Evolutionary conservation across 75 land plant species (phyloP).

Genomic region (Picea glauca): DNA sequence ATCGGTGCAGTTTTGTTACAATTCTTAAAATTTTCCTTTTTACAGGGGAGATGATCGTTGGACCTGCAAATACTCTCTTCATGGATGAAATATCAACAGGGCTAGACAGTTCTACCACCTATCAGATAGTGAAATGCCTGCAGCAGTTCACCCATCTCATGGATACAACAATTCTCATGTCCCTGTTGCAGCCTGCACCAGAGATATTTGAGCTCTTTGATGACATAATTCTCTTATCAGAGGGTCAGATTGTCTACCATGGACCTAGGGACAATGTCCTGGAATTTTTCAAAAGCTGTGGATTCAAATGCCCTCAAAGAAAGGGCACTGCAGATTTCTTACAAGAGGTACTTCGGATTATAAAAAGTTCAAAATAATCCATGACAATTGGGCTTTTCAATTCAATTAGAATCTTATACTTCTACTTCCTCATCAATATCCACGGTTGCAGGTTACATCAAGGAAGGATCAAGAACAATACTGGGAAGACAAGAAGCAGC

Average conservation of each 20-base stretch:
- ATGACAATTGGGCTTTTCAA: too few species aligned
- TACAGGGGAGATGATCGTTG: constrained; percentile 86
- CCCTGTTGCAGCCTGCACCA: constrained; percentile 91
- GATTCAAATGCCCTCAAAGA: constrained; percentile 66
- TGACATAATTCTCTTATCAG: constrained; percentile 72
- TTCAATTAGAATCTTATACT: too few species aligned
- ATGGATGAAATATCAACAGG: constrained; percentile 95
- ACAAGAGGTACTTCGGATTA: too few species aligned
- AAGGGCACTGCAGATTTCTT: constrained; percentile 11
- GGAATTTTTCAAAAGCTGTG: constrained; percentile 73
- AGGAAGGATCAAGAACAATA: too few species aligned
- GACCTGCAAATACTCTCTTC: constrained; percentile 74
- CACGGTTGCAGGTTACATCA: too few species aligned
- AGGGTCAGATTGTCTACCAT: constrained; percentile 78
- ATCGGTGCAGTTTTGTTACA: background rate
- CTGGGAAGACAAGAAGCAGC: too few species aligned
- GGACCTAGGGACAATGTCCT: constrained; percentile 70
- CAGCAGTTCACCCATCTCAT: constrained; percentile 70
- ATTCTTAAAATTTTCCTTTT: background rate
- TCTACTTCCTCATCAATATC: too few species aligned
- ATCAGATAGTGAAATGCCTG: constrained; percentile 80
- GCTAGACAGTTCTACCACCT: constrained; percentile 84
- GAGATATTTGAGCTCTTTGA: constrained; percentile 91
- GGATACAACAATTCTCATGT: constrained; percentile 72
- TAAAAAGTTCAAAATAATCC: too few species aligned